phyloP scores from a whole-genome alignment of 2,329 filamentous ascomycete genomes.

The Fusarium brachygibbosum region DNA sequence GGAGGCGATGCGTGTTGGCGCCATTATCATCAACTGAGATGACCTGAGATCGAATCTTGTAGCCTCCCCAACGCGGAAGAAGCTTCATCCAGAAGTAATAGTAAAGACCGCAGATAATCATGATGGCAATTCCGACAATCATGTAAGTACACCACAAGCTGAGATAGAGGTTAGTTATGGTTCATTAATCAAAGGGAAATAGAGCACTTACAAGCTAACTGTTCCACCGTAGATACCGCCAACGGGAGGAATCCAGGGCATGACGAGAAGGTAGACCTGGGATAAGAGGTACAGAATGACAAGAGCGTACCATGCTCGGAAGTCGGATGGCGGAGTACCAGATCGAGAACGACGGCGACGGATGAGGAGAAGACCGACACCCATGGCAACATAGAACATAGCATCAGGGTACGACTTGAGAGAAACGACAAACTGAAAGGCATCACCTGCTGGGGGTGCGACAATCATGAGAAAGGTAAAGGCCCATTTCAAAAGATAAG shows the following conservation, averaged over 20 bases:
- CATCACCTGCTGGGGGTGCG: constrained; percentile 72
- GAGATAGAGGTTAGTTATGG: accelerated
- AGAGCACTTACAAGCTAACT: constrained; percentile 79
- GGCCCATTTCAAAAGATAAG: constrained; percentile 69
- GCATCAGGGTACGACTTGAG: constrained; percentile 70
- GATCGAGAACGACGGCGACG: constrained; percentile 66
- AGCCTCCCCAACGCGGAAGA: constrained; percentile 66
- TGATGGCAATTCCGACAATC: background rate
- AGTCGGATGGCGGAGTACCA: constrained; percentile 63
- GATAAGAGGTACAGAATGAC: constrained; percentile 71
- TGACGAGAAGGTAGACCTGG: constrained; percentile 73
- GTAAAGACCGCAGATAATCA: constrained; percentile 65
- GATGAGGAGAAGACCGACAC: constrained; percentile 69
- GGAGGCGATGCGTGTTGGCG: constrained; percentile 61
- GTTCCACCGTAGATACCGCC: constrained; percentile 71
- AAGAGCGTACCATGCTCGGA: constrained; percentile 70
- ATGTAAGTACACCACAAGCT: background rate
- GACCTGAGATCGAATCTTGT: constrained; percentile 68
- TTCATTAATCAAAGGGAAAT: constrained; percentile 65
- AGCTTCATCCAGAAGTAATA: constrained; percentile 71
- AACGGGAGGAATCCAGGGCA: constrained; percentile 79
- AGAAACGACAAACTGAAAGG: constrained; percentile 69
- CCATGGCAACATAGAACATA: constrained; percentile 70
- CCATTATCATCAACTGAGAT: constrained; percentile 58
- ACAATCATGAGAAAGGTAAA: constrained; percentile 72